Conservation (phyloP, 2,329 filamentous ascomycete genomes). For the Apiospora marii region DNA sequence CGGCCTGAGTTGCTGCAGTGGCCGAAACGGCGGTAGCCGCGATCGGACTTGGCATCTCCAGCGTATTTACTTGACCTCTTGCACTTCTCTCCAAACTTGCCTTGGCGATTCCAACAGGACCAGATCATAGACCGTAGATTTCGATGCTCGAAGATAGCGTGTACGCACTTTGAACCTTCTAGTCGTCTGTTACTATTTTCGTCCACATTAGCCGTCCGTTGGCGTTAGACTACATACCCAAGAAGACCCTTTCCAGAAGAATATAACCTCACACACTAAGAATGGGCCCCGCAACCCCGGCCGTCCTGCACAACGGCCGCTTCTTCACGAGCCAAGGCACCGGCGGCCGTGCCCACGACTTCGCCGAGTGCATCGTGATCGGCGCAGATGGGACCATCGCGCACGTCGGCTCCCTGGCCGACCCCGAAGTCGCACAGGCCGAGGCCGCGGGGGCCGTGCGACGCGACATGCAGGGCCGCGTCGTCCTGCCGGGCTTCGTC, state of each 20-base stretch:
- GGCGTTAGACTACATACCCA: neutral
- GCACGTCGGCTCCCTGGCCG: slow-evolving; percentile 45
- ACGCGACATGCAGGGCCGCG: slow-evolving; percentile 48
- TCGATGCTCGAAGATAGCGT: neutral
- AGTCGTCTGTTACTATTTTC: neutral
- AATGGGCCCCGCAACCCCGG: neutral
- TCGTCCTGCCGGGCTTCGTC: slow-evolving; percentile 62
- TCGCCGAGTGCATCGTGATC: slow-evolving; percentile 48
- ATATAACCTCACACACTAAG: neutral
- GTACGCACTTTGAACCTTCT: neutral
- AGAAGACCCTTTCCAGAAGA: too few species aligned
- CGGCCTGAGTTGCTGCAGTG: slow-evolving; percentile 6
- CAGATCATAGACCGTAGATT: slow-evolving; percentile 6
- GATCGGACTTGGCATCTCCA: slow-evolving; percentile 12
- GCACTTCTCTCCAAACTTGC: slow-evolving; percentile 35
- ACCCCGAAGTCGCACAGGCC: slow-evolving; percentile 40
- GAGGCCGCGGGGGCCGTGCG: slow-evolving; percentile 36
- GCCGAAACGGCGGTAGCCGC: neutral
- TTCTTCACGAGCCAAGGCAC: slow-evolving; percentile 59
- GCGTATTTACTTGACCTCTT: slow-evolving; percentile 52
- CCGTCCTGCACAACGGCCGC: slow-evolving; percentile 65
- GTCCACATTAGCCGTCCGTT: neutral
- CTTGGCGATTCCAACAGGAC: neutral
- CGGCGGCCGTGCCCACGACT: slow-evolving; percentile 38
- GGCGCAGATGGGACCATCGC: slow-evolving; percentile 44